Conservation (phyloP, 371 early-diverging fungal species). For the Mortierella sp. region DNA sequence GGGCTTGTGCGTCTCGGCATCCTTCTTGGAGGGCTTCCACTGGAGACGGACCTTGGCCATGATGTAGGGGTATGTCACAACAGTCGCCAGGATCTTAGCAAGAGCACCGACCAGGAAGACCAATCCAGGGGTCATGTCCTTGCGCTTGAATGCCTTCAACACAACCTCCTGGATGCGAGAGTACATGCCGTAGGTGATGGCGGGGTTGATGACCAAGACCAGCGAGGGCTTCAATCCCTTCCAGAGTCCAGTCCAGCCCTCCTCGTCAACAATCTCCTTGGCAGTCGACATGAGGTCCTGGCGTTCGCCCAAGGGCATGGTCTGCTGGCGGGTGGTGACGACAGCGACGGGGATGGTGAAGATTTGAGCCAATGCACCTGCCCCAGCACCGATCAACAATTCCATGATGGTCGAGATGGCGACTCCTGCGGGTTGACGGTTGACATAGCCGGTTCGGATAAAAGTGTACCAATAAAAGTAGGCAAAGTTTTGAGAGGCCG, state of each 20-base stretch:
- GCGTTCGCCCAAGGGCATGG: slow-evolving; percentile 70
- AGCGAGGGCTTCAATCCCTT: slow-evolving; percentile 92
- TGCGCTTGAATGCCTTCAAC: slow-evolving; percentile 56
- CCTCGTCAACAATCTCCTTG: slow-evolving; percentile 80
- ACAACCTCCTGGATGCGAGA: slow-evolving; percentile 87
- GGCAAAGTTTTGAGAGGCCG: slow-evolving; percentile 91
- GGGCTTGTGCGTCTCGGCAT: slow-evolving; percentile 66
- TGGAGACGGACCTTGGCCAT: slow-evolving; percentile 98
- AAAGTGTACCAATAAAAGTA: slow-evolving; percentile 96
- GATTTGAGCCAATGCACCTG: slow-evolving; percentile 92
- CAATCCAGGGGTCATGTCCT: slow-evolving; percentile 78
- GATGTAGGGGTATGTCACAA: slow-evolving; percentile 95
- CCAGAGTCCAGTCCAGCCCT: slow-evolving; percentile 92
- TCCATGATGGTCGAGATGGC: slow-evolving; percentile 82
- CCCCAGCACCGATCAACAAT: slow-evolving; percentile 91
- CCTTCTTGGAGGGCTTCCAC: slow-evolving; percentile 88
- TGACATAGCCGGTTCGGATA: slow-evolving; percentile 75
- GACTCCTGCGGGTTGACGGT: slow-evolving; percentile 58
- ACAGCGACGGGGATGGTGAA: slow-evolving; percentile 94
- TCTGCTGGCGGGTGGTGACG: slow-evolving; percentile 89
- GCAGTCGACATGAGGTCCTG: slow-evolving; percentile 71
- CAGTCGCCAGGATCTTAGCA: slow-evolving; percentile 92
- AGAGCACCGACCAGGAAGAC: slow-evolving; percentile 93
- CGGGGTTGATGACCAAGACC: slow-evolving; percentile 94
- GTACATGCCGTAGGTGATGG: slow-evolving; percentile 97